Base-by-base conservation (phyloP, 768 basidiomycete genomes). In the Lactarius vividus region DNA sequence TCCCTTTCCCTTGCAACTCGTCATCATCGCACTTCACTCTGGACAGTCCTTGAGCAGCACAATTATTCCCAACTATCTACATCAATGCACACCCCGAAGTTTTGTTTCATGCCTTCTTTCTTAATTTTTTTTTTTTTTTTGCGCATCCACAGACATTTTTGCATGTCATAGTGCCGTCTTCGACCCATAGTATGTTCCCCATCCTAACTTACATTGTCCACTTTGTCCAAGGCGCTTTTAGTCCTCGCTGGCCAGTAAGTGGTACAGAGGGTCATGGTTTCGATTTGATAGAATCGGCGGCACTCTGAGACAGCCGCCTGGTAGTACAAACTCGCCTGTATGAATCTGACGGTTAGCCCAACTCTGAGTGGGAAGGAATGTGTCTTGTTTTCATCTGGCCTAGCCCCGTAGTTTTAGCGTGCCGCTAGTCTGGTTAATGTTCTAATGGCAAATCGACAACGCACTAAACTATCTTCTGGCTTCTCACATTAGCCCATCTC, bases 11-110 rank as follows among this genome's bases (percentile, higher is more conserved):
- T 63, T 61, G 52, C 66, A 66, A 63, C 42, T 54, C 37, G 52
- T 67, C 28, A 63, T 29, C 66, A 63, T 67, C 57, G 62, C 61
- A 67, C 49, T 42, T 66, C 65, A 59, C 31, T 46, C 42, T 55
- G 66, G 57, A 67, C 66, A 58, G 10, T 59, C 40, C 42, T 44
- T 37, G 61, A 67, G 42, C 52, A 59, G 52, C 61, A 66, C 57
- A 59, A 44, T 52, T 58, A 69, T 40, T 56, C 35, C 40, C 62
- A 68, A 42, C 54, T 59, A 66, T 54, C 31, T 58, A 67, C 52
- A 59, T 16, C 49, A 61, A 61, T 59, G 67, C 64, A 57, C 46
- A 20, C 58, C 15, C 57, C 60, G 57, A 61, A 37, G 13, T 62
- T 61, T 66, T 46, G 29, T 69, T 11, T 37, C 56, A 64, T 59